Evolutionary conservation across 306 rosid genomes (phyloP), one percentile per base, ranked within the genome.

Genomic region (Cajanus cajan): DNA sequence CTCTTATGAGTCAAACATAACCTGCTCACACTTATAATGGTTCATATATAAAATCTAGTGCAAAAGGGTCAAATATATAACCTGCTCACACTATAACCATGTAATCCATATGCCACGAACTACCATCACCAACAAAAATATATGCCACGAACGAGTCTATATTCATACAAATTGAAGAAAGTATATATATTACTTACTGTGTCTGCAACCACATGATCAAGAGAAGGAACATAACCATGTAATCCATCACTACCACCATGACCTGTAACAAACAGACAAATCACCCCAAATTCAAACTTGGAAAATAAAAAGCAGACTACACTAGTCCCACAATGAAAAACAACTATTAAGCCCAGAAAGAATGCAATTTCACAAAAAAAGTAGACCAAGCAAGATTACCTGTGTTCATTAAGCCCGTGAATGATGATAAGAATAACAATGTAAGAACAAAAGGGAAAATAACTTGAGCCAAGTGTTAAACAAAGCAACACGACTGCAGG

Each of bases 211-310:
- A 96, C 99, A 50, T 91, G 91, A 84, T 96, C 99, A 78, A 96
- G 97, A 58, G 99, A 93, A 44, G 99, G 99, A 77, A 96, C 99
- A 33, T 93, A 96, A 62, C 99, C 99, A 59, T 96, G 99, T 86
- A 96, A 85, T 83, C 99, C 99, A 87, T 96, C 99, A 74, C 99
- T 96, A 52, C 99, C 99, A 40, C 99, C 99, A 67, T 96, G 99
- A 86, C 99, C 99, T 96, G 76, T 63, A 72, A 71, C n/a, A 45
- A 18, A 44, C 55, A 52, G 37, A 80, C 21, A 64, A 63, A 79
- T 61, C 58, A 81, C 37, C 72, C 39, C 68, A 19, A 66, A 64
- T 14, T 50, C 2, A 44, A 43, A 64, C 45, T 64, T 24, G 47
- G 10, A 68, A 50, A 25, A 31, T 2, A 7, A 58, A 41, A 12